phyloP scores from a whole-genome alignment of 2,329 filamentous ascomycete genomes.

The Calycina marina region DNA sequence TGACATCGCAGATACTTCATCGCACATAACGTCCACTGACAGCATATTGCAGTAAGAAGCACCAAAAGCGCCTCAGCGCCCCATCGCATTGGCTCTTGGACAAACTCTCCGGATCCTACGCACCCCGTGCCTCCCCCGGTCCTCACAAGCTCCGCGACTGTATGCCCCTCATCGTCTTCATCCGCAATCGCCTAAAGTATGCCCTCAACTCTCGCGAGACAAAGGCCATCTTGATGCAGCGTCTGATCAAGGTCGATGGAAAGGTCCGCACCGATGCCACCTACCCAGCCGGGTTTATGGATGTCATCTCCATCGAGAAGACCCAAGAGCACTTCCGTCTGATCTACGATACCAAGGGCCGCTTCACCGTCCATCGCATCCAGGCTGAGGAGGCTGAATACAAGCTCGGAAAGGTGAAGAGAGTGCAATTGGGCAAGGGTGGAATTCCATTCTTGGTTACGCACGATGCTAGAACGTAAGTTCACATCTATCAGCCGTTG shows the following conservation, averaged over 20 bases:
- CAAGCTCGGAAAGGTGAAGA: slow-evolving; percentile 99
- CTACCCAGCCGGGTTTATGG: slow-evolving; percentile 98
- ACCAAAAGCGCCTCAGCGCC: slow-evolving; percentile 99
- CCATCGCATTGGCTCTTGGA: slow-evolving; percentile 99
- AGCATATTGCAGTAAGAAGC: slow-evolving; percentile 64
- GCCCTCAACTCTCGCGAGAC: slow-evolving; percentile 97
- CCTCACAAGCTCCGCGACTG: slow-evolving; percentile 99
- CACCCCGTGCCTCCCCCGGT: slow-evolving; percentile 60
- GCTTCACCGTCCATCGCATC: slow-evolving; percentile 99
- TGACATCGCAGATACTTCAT: background rate
- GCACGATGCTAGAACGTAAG: slow-evolving; percentile 99
- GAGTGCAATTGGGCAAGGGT: slow-evolving; percentile 96
- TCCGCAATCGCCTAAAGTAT: slow-evolving; percentile 96
- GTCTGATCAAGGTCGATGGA: slow-evolving; percentile 97
- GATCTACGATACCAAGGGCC: slow-evolving; percentile 99
- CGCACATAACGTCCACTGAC: background rate
- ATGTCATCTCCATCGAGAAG: slow-evolving; percentile 99
- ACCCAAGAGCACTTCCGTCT: slow-evolving; percentile 99
- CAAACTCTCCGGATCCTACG: slow-evolving; percentile 91
- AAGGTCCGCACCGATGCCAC: slow-evolving; percentile 98
- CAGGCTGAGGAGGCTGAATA: slow-evolving; percentile 97
- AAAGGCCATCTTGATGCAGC: slow-evolving; percentile 98
- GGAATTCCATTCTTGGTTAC: slow-evolving; percentile 99
- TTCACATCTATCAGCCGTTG: slow-evolving; percentile 99
- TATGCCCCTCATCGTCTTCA: slow-evolving; percentile 97